Evolutionary conservation across 2,329 filamentous ascomycete genomes (phyloP), one percentile per base, ranked within the genome.

Genomic region (Coccinonectria pachysandricola): DNA sequence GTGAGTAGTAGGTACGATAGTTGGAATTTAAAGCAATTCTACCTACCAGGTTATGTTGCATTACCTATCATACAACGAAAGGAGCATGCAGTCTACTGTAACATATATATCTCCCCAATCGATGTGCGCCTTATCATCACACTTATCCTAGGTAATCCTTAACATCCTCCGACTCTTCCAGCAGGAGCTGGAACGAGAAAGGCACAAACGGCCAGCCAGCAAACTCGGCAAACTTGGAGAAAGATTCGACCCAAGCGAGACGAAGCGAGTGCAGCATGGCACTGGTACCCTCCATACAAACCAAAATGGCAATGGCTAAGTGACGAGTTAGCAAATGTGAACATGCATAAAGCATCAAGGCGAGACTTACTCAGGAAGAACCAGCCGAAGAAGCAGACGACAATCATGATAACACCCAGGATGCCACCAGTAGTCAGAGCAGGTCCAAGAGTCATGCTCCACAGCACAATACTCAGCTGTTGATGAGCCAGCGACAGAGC

Each of bases 181-280:
- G 59, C 52, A 93, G 60, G 18, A 72, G 66, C 60, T 79, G 75
- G 56, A 95, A 95, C 37, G 81, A 91, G 53, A 95, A 94, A 4
- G 87, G 87, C 49, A 78, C 68, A 57, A 95, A 95, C 2, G 85
- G 68, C 56, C 86, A 75, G 28, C 87, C 87, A 33, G 83, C 81
- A 48, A 91, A 91, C 52, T 93, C 78, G 57, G 92, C 92, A 65
- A 93, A 88, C 65, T 94, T 94, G 61, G 84, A 92, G 75, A 95
- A 95, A 11, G 87, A 88, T 59, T 95, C 88, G 37, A 95, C 87
- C 87, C 87, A 95, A 45, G 93, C 87, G 49, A 95, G 64, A 66
- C 87, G 74, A 43, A 95, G 70, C 34, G 79, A 84, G 62, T 94
- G 86, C 61, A 93, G 68, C 87, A 95, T 95, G 46, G 87, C 87